These are phyloP conservation scores for peach (Prunus persica) DNA, from an alignment of 306 rosid genomes.

Conservation along the genomic window Prunus_persica_NCBIv2 NC_034011.1:6606501-6607000, in stretches of 20 bases:
- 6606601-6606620: slow-evolving; percentile 12
- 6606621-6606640: neutral
- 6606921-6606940: neutral
- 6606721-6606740: neutral
- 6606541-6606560: neutral
- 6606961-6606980: neutral
- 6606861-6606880: neutral
- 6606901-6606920: neutral
- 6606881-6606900: neutral
- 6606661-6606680: neutral
- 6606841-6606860: neutral
- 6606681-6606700: neutral
- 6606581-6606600: neutral
- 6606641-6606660: slow-evolving; percentile 5
- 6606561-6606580: neutral
- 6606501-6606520: slow-evolving; percentile 1
- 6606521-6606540: neutral
- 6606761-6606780: neutral
- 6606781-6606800: neutral
- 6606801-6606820: neutral
- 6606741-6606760: neutral
- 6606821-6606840: neutral
- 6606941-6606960: neutral
- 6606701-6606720: neutral
- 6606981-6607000: neutral